phyloP scores from a whole-genome alignment of 768 basidiomycete genomes.

The Fomitopsis serialis region DNA sequence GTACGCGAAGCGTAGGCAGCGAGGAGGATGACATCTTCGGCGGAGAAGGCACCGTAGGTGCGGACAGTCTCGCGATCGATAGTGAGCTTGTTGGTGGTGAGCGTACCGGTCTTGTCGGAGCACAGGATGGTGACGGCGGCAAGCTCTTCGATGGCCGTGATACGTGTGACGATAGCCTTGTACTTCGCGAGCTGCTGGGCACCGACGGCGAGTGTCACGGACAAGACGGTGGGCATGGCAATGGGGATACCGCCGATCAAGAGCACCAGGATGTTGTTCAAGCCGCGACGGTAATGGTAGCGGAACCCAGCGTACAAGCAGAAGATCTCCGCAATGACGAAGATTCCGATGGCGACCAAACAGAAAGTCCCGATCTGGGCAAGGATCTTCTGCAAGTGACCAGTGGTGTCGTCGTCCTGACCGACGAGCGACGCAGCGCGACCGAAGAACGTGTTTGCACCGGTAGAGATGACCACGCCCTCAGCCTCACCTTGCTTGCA shows the following conservation, averaged over 20 bases:
- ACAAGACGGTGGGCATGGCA: conserved; percentile 98
- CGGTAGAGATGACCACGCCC: conserved; percentile 97
- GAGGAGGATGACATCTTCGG: conserved; percentile 94
- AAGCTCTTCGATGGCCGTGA: conserved; percentile 97
- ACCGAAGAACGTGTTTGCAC: conserved; percentile 98
- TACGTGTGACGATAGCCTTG: conserved; percentile 99
- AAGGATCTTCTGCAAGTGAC: conserved; percentile 74
- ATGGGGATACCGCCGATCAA: conserved; percentile 99
- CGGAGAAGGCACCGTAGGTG: conserved; percentile 86
- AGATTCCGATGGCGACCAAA: conserved; percentile 98
- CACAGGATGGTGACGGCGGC: conserved; percentile 98
- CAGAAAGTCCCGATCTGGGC: conserved; percentile 96
- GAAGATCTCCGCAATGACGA: conserved; percentile 96
- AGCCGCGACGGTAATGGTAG: conserved; percentile 87
- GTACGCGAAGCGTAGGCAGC: conserved; percentile 96
- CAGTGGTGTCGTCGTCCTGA: conserved; percentile 98
- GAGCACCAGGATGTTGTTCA: conserved; percentile 96
- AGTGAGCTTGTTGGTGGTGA: conserved; percentile 98
- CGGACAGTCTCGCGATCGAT: conserved; percentile 87
- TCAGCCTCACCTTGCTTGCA: conserved; percentile 99
- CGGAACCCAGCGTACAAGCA: conserved; percentile 94
- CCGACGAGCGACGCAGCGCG: conserved; percentile 98
- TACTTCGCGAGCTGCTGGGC: conserved; percentile 98
- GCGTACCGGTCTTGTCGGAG: conserved; percentile 97
- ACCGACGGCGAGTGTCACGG: conserved; percentile 97